Percentiles rank a stretch among this genome's conserved stretches.
Conservation (phyloP, 2,329 filamentous ascomycete species). For the Phialophora verrucosa region DNA sequence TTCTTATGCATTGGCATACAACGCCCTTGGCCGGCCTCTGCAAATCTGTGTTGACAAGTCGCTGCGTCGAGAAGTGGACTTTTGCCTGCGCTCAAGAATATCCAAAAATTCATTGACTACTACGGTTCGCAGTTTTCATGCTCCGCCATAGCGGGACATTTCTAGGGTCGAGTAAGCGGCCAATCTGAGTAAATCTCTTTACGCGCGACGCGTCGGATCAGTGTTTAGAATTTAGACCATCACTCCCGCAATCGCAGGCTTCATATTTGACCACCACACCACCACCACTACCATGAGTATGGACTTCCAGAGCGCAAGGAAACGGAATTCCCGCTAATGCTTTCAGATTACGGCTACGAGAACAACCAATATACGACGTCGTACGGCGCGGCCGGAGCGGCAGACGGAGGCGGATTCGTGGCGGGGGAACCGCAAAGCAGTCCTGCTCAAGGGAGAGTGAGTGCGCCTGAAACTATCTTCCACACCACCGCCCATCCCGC, state of each 20-base stretch:
- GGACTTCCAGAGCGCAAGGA: not conserved
- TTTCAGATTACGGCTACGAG: slow-evolving; percentile 41
- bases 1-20: not conserved
- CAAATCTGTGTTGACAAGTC: not conserved
- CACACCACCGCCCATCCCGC: not conserved
- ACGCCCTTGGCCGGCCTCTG: not conserved
- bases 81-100: slow-evolving; percentile 24
- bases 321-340: slow-evolving; percentile 4
- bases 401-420: slow-evolving; percentile 66
- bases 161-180: slow-evolving; percentile 9
- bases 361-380: slow-evolving; percentile 61
- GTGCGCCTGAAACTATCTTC: not conserved
- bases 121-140: not conserved
- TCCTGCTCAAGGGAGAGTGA: slow-evolving; percentile 52
- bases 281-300: slow-evolving; percentile 28
- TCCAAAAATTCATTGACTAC: slow-evolving; percentile 19
- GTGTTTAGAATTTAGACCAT: slow-evolving; percentile 4
- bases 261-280: not conserved
- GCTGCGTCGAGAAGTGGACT: not conserved
- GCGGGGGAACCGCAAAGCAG: slow-evolving; percentile 56
- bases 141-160: slow-evolving; percentile 10
- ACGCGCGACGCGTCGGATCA: slow-evolving; percentile 24
- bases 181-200: slow-evolving; percentile 18
- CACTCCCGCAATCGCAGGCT: not conserved
- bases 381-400: slow-evolving; percentile 61